phyloP scores from a whole-genome alignment of 768 basidiomycete genomes.

The Tubosaeta brunneosetosa region DNA sequence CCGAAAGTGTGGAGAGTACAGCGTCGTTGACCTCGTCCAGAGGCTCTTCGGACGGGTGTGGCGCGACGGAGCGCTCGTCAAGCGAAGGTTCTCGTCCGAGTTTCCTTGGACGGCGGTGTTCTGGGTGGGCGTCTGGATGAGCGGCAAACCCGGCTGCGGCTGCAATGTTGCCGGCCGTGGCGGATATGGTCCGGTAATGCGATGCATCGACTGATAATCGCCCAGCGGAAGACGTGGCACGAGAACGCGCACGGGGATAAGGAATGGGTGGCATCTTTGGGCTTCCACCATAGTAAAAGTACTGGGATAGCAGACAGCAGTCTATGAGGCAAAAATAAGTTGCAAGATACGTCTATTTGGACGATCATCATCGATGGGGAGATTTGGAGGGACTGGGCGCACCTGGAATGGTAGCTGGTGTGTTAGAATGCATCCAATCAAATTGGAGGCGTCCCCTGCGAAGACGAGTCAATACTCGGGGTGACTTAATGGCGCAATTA shows the following conservation, averaged over 20 bases:
- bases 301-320: slow-evolving; percentile 69
- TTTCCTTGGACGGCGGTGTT: slow-evolving; percentile 31
- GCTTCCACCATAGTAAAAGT: slow-evolving; percentile 62
- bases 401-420: slow-evolving; percentile 95
- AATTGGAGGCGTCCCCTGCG: slow-evolving; percentile 86
- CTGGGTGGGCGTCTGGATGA: slow-evolving; percentile 48
- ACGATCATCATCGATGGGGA: slow-evolving; percentile 5
- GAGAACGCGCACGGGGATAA: slow-evolving; percentile 37
- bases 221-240: slow-evolving; percentile 41
- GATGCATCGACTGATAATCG: slow-evolving; percentile 52
- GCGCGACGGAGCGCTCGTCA: slow-evolving; percentile 15
- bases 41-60: slow-evolving; percentile 19
- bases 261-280: slow-evolving; percentile 32
- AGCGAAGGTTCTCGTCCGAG: slow-evolving; percentile 20
- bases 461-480: slow-evolving; percentile 6
- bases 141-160: slow-evolving; percentile 66
- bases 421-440: slow-evolving; percentile 87
- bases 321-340: slow-evolving; percentile 88
- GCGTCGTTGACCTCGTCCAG: slow-evolving; percentile 49
- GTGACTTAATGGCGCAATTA: slow-evolving; percentile 8
- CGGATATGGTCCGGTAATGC: slow-evolving; percentile 65
- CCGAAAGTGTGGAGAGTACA: slow-evolving; percentile 53
- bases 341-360: slow-evolving; percentile 76
- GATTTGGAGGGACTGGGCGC: slow-evolving; percentile 18
- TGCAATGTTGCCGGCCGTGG: slow-evolving; percentile 68